Base-by-base conservation (phyloP, 192 early-diverging fungal species). In the Entophlyctis luteolus region DNA sequence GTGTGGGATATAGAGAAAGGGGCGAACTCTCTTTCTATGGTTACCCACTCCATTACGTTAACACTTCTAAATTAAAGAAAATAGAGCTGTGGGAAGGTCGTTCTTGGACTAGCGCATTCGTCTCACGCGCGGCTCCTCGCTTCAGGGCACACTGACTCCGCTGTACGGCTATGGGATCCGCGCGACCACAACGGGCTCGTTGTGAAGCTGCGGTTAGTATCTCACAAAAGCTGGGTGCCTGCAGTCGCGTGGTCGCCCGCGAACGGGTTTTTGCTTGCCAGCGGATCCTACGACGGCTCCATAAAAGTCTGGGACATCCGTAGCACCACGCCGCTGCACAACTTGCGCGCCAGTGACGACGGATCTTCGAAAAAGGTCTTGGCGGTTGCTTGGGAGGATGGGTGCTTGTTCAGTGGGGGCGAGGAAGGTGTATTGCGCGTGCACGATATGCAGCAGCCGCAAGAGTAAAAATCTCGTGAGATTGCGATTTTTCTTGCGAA, bases 291-390 rank as follows among this genome's bases (percentile, higher is more conserved):
- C 68, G 96, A 98, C 75, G 79, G 85, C 37, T 81, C 89, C 4
- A 73, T 96, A 57, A 89, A 90, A 70, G 84, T 98, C 25, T 98
- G 95, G 95, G 96, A 98, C 75, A 89, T 97, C 25, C 87, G 96
- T 59, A 90, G 88, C 73, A 89, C 87, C 59, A 88, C 85, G 33
- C 85, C 92, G 32, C 71, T 95, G 66, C 94, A 95, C 74, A 88
- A 89, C 3, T 70, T 96, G 36, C 57, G 62, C 22, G 77, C 73
- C 31, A 77, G 72, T 28, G 73, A 75, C 18, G 70, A 54, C 4
- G 70, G 62, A 42, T 74, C 66, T 31, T 18, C 10, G 34, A 56
- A 56, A 22, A 94, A 93, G 74, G 72, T 93, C 18, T 84, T 91
- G 45, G 80, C 74, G 67, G 80, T 94, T 20, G 81, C 86, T 69